phyloP scores from a whole-genome alignment of 345 rosid genomes.

The Brassica cretica region DNA sequence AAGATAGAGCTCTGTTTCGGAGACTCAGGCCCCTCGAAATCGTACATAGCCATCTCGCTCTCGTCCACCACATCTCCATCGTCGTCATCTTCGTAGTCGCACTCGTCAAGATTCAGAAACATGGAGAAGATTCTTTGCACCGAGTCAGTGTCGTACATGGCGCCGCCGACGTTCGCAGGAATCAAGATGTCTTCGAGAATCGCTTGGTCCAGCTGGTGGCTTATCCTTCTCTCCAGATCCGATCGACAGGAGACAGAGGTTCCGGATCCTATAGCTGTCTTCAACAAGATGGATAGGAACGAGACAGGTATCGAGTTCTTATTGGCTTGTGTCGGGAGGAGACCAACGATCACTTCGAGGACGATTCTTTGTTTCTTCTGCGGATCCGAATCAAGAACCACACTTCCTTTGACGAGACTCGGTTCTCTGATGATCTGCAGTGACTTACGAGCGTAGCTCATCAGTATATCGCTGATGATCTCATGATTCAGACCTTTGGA shows the following conservation, averaged over 20 bases:
- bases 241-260: slow-evolving; percentile 74
- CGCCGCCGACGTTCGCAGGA: slow-evolving; percentile 48
- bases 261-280: slow-evolving; percentile 68
- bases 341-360: slow-evolving; percentile 70
- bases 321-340: slow-evolving; percentile 85
- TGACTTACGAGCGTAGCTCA: slow-evolving; percentile 76
- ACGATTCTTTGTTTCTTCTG: slow-evolving; percentile 76
- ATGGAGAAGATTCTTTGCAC: slow-evolving; percentile 81
- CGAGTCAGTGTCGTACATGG: slow-evolving; percentile 79
- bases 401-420: slow-evolving; percentile 51
- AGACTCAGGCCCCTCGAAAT: slow-evolving; percentile 86
- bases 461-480: slow-evolving; percentile 77
- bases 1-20: slow-evolving; percentile 95
- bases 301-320: slow-evolving; percentile 84
- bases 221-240: slow-evolving; percentile 83
- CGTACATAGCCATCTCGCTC: slow-evolving; percentile 69
- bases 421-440: slow-evolving; percentile 59
- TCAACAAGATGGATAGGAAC: slow-evolving; percentile 81
- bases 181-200: slow-evolving; percentile 90
- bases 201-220: slow-evolving; percentile 93
- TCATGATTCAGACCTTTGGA: slow-evolving; percentile 94
- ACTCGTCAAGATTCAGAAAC: slow-evolving; percentile 81
- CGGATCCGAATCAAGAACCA: slow-evolving; percentile 60
- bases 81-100: slow-evolving; percentile 57
- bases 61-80: slow-evolving; percentile 59